phyloP scores from a whole-genome alignment of 2,329 filamentous ascomycete genomes.

The Cladophialophora psammophila region DNA sequence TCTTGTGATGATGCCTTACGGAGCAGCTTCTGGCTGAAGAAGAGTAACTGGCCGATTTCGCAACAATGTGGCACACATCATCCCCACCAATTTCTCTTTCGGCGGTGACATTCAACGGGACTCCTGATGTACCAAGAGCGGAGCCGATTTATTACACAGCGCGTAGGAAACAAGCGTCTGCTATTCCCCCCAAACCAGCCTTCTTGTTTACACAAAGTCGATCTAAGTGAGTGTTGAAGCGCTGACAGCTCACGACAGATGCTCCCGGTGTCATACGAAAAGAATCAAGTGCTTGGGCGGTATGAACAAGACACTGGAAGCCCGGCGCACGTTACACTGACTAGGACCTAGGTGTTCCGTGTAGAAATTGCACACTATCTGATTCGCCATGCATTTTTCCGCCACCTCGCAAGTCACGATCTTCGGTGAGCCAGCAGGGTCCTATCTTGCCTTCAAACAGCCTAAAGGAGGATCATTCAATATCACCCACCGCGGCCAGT shows the following conservation, averaged over 20 bases:
- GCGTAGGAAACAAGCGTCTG: conserved; percentile 31
- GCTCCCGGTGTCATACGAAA: conserved; percentile 31
- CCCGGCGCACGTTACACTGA: background rate
- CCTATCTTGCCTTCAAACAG: conserved; percentile 2
- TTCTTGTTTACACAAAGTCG: background rate
- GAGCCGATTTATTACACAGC: conserved; percentile 27
- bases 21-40: background rate
- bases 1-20: background rate
- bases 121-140: background rate
- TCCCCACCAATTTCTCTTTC: background rate
- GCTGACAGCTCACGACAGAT: conserved; percentile 9
- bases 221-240: background rate
- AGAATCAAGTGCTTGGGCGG: conserved; percentile 31
- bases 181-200: background rate
- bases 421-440: conserved; percentile 19
- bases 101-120: background rate
- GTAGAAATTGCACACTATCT: conserved; percentile 28
- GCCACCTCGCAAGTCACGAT: conserved; percentile 15
- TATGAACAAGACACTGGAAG: background rate
- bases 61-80: conserved; percentile 17
- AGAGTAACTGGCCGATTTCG: background rate
- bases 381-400: conserved; percentile 26
- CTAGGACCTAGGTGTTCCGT: conserved; percentile 17
- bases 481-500: background rate
- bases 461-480: conserved; percentile 7